phyloP scores from a whole-genome alignment of 2,329 filamentous ascomycete genomes.

The Aspergillus neoniger region DNA sequence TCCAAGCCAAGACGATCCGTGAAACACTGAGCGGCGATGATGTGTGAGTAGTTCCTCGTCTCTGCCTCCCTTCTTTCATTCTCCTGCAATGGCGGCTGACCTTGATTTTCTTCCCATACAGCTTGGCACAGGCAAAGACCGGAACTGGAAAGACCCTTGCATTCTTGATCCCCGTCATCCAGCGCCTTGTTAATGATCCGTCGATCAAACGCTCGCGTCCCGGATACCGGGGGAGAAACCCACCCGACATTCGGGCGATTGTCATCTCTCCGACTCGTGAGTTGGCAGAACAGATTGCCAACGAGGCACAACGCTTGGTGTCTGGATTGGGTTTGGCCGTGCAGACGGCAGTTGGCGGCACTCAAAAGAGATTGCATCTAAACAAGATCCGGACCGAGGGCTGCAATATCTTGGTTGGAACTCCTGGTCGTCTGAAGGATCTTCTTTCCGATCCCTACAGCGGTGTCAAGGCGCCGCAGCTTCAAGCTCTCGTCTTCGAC shows the following conservation, averaged over 20 bases:
- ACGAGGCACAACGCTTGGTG: constrained; percentile 71
- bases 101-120: constrained; percentile 36
- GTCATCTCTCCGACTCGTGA: constrained; percentile 66
- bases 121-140: constrained; percentile 91
- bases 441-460: constrained; percentile 67
- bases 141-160: constrained; percentile 96
- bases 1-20: constrained; percentile 81
- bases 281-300: constrained; percentile 65
- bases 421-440: constrained; percentile 84
- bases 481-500: constrained; percentile 63
- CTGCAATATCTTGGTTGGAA: constrained; percentile 87
- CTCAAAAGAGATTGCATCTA: constrained; percentile 71
- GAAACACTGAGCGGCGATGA: constrained; percentile 78
- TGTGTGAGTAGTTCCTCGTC: constrained; percentile 60
- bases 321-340: constrained; percentile 66
- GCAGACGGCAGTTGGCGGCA: constrained; percentile 87
- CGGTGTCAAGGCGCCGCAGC: constrained; percentile 64
- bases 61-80: not conserved
- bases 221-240: constrained; percentile 3
- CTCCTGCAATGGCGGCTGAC: constrained; percentile 24
- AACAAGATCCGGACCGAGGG: constrained; percentile 68
- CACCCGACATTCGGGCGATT: constrained; percentile 57
- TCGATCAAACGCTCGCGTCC: constrained; percentile 20
- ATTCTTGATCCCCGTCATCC: constrained; percentile 83
- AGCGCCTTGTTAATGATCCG: constrained; percentile 72